Base-by-base conservation (phyloP, 2,329 filamentous ascomycete species). In the Acephala macrosclerotiorum region DNA sequence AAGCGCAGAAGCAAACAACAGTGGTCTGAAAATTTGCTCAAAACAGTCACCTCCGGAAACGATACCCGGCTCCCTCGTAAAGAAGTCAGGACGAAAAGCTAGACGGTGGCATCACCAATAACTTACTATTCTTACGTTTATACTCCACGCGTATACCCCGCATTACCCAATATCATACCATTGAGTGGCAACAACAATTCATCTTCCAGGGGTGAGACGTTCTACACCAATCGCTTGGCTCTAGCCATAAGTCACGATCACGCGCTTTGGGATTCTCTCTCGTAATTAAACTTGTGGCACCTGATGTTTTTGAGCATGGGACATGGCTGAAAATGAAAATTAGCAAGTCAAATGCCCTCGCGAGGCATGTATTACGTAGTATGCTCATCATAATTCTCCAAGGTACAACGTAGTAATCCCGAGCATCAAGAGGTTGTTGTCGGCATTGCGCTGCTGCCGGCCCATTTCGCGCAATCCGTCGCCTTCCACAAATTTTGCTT, bases 221-320 rank as follows among this genome's bases (percentile, higher is more conserved):
- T 49, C n/a, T 22, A 8, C 7, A 22, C 45, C 45, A 49, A 22
- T 49, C 8, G 45, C 6, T 22, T 25, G 8, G 45, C 45, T 22
- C 25, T 11, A n/a, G 45, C n/a, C 45, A 49, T 49, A n/a, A 49
- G 45, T n/a, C 45, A 49, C 45, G 45, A 49, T 49, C 45, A 49
- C 18, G 45, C n/a, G 11, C 11, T 11, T 49, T 14, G n/a, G 9
- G 45, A 22, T 49, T 49, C 45, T 49, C 45, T 49, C 45, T 49
- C 45, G 45, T 49, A 49, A 49, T 49, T 49, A 49, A 49, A n/a
- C n/a, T 49, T 22, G 45, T 49, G n/a, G 45, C 45, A 49, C 45
- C 45, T 49, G 45, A 49, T 49, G 7, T 49, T 12, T 25, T 22
- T 18, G 45, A 49, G 45, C 45, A 49, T n/a, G 45, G 20, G 45